These are phyloP conservation scores for Chalciporus pseudorubinellus DNA, from an alignment of 768 basidiomycete genomes.

Conservation along the genomic window DNA sequence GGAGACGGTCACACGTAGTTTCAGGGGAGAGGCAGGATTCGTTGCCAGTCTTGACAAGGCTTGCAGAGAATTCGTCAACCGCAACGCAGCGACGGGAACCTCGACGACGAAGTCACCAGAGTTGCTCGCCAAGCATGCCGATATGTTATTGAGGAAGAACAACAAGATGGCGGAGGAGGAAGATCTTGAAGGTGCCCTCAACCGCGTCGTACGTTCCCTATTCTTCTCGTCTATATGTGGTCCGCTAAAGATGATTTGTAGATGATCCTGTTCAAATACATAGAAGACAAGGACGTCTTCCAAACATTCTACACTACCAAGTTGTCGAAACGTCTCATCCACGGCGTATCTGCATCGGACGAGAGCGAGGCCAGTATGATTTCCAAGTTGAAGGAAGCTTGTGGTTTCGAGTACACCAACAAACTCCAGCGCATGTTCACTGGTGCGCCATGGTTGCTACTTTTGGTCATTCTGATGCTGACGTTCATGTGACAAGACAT, in stretches of 20 bases:
- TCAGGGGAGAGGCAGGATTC: constrained; percentile 91
- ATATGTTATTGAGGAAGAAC: constrained; percentile 85
- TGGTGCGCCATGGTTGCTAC: constrained; percentile 44
- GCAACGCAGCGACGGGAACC: constrained; percentile 85
- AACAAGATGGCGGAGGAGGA: constrained; percentile 94
- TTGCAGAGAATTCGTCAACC: constrained; percentile 92
- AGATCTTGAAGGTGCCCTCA: constrained; percentile 84
- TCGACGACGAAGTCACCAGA: constrained; percentile 87
- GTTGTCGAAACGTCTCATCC: constrained; percentile 88
- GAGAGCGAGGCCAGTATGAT: constrained; percentile 98
- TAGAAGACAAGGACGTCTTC: constrained; percentile 99
- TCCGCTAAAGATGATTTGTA: constrained; percentile 32
- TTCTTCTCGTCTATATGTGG: background rate
- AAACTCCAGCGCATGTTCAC: constrained; percentile 98
- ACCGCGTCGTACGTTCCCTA: constrained; percentile 70
- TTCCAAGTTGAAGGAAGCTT: constrained; percentile 93
- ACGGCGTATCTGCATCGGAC: constrained; percentile 88
- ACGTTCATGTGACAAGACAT: constrained; percentile 63
- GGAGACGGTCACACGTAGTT: constrained; percentile 83
- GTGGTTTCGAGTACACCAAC: constrained; percentile 95
- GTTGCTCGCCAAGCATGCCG: constrained; percentile 87
- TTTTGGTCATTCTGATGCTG: background rate
- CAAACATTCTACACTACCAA: constrained; percentile 97
- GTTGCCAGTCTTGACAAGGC: constrained; percentile 93
- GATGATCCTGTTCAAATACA: constrained; percentile 98